phyloP scores from a whole-genome alignment of 2,329 filamentous ascomycete species.

The Sodiomyces alkalinus region DNA sequence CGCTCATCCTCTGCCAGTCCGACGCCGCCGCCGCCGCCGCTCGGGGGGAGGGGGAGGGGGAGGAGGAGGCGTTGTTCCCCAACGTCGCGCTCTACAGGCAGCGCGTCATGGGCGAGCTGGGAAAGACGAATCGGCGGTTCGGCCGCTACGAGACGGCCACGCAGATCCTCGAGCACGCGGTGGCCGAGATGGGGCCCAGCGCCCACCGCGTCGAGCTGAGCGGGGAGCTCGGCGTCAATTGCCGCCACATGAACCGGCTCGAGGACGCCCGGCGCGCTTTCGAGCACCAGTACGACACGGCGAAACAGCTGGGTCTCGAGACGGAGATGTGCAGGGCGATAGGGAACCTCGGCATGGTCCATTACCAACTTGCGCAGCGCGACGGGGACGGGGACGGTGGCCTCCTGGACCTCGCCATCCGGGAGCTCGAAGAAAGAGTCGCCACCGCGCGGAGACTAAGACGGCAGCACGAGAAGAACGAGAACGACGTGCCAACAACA shows the following conservation, averaged over 20 bases:
- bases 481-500: not conserved
- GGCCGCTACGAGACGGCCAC: slow-evolving; percentile 14
- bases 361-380: slow-evolving; percentile 17
- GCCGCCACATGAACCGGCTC: slow-evolving; percentile 15
- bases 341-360: slow-evolving; percentile 20
- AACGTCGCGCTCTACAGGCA: slow-evolving; percentile 7
- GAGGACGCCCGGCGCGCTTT: slow-evolving; percentile 13
- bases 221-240: slow-evolving; percentile 18
- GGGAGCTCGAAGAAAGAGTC: slow-evolving; percentile 13
- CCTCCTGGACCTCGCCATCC: slow-evolving; percentile 13
- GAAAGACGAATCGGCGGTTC: slow-evolving; percentile 14
- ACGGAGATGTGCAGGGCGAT: slow-evolving; percentile 15
- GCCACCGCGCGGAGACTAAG: slow-evolving; percentile 4
- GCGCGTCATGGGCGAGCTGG: slow-evolving; percentile 12
- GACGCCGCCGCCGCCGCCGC: too few species aligned
- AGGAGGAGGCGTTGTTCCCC: slow-evolving; percentile 3
- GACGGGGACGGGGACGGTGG: slow-evolving; percentile 3
- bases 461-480: slow-evolving; percentile 3
- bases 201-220: slow-evolving; percentile 9
- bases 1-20: slow-evolving; percentile 11
- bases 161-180: slow-evolving; percentile 10
- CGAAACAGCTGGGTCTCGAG: slow-evolving; percentile 11
- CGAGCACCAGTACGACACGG: slow-evolving; percentile 14
- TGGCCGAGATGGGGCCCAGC: slow-evolving; percentile 7
- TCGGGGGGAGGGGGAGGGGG: too few species aligned